Evolutionary conservation across 2,329 filamentous ascomycete species (phyloP), one percentile per base, ranked within the genome.

Genomic region (Thelonectria olida): DNA sequence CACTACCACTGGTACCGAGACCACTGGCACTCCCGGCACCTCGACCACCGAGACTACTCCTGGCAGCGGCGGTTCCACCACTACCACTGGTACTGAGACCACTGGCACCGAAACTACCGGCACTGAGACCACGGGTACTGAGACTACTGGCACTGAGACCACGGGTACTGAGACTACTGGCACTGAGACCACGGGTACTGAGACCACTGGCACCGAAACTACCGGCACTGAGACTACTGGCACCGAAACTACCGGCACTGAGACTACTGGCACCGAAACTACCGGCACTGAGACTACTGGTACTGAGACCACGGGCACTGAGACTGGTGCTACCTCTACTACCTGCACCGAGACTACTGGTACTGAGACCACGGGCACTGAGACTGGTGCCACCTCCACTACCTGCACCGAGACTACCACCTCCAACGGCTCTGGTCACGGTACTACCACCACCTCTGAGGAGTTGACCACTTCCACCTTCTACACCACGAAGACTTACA

Each of bases 381-480:
- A 44, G 4, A 55, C 39, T 5, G 48, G 17, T 1, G 49, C 52
- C 9, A 53, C 50, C 10, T 6, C 28, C 28, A 47, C 54, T n/a
- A 34, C 23, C 28, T 31, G 39, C 47, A 52, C 59, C 4, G 60
- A 47, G 1, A 66, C 64, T 34, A 42, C 39, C n/a, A 42, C 39
- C 20, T 6, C 49, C 19, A 31, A 56, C 31, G 15, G 34, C 51
- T 22, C 17, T 58, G 27, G 64, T 62, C 36, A 65, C 63, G 5
- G 45, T 56, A 53, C 50, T 25, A 47, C 20, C 31, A 59, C 59
- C 50, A 62, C 66, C 41, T 47, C 49, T 41, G 59, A 62, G 45
- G 27, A 56, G 44, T 61, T 68, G 65, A 75, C 74, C 34, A 75
- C 73, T 36, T 73, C 73, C 34, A 76, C 75, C 50, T 57, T 70